Evolutionary conservation across 345 rosid genomes (phyloP).

Genomic region (Sisymbrium irio): DNA sequence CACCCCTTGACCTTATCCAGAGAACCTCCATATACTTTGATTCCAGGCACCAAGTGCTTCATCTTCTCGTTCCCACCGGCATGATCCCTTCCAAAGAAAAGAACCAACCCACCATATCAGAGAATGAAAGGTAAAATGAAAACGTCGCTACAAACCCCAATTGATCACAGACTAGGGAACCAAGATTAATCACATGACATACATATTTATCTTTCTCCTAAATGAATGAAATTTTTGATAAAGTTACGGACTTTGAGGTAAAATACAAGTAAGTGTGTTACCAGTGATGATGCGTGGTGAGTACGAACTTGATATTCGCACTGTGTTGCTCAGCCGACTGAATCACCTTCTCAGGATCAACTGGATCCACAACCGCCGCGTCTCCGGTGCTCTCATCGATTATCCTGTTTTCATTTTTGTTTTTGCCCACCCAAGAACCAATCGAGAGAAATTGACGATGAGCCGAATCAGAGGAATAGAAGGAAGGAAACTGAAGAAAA

Average conservation of each 20-base stretch:
- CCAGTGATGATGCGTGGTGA: constrained; percentile 98
- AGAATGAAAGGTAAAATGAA: neutral
- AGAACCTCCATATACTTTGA: constrained; percentile 84
- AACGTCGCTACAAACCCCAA: neutral
- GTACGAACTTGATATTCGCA: constrained; percentile 58
- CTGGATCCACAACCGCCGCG: constrained; percentile 97
- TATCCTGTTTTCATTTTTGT: constrained; percentile 41
- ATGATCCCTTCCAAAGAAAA: constrained; percentile 63
- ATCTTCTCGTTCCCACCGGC: constrained; percentile 90
- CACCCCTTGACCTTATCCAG: constrained; percentile 80
- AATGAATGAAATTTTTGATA: neutral
- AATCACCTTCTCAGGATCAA: constrained; percentile 70
- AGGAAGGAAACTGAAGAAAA: neutral
- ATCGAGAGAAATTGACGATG: neutral
- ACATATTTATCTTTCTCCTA: neutral
- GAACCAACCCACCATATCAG: neutral
- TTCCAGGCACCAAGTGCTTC: constrained; percentile 66
- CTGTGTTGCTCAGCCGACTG: constrained; percentile 49
- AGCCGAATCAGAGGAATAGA: neutral
- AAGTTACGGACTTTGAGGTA: neutral
- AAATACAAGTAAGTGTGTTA: constrained; percentile 21
- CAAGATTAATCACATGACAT: too few relatives aligned
- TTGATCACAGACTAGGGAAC: neutral
- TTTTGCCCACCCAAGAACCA: neutral
- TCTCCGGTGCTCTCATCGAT: constrained; percentile 75